Base-by-base conservation (phyloP, 2,329 filamentous ascomycete species). In the Teratosphaeria zuluensis region DNA sequence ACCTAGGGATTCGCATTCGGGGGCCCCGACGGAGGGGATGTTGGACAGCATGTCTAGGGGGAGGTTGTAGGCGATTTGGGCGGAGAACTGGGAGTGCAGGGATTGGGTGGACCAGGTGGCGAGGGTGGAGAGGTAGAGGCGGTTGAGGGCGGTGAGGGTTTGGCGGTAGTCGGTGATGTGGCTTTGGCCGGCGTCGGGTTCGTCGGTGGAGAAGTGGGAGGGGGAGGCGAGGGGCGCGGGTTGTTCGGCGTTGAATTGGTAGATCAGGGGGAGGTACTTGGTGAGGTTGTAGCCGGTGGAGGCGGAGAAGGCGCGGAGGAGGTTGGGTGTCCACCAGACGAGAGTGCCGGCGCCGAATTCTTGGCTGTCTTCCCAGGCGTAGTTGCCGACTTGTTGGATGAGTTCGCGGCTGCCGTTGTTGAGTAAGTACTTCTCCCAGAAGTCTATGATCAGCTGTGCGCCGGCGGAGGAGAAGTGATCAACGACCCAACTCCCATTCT, bases 291-390 rank as follows among this genome's bases (percentile, higher is more conserved):
- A 74, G 21, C 68, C 69, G 7, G 64, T 59, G 5, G 56, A 56
- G 2, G 59, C 30, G 8, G 66, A 32, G 55, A 73, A 73, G 2
- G 58, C 58, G 2, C 61, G 46, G 0, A 65, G 48, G 1, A 73
- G 59, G 3, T 58, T 60, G 1, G 67, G 67, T 0, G 69, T 73
- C 65, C 65, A 69, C 59, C 61, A 66, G n/a, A 61, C 59, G 2
- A 66, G 33, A 1, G 60, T 58, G 3, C 64, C 60, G 14, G 67
- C 65, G 3, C 64, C 62, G 19, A 71, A 66, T 51, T 73, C 70
- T 59, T 68, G 66, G 53, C 65, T 68, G 56, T 73, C 71, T 63
- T 73, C 71, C 70, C 71, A 73, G 2, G 64, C 69, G 35, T 72
- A 72, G 33, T 70, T 68, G 9, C 69, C 72, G 14, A 72, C 68